Base-by-base conservation (phyloP, 139 green algal genomes). In the Pseudopediastrum boryanum region DNA sequence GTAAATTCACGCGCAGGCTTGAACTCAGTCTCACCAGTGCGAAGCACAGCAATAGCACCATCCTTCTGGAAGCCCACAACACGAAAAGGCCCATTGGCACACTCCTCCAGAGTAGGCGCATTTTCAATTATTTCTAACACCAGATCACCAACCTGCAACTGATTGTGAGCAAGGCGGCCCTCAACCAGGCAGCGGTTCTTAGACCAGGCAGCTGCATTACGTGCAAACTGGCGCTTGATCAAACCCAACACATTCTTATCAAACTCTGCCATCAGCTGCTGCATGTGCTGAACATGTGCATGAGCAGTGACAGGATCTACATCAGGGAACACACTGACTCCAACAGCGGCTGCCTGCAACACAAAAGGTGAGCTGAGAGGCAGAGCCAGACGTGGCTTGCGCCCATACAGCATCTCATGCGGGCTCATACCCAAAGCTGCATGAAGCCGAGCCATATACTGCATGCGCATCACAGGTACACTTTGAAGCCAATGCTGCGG, bases 341-440 rank as follows among this genome's bases (percentile, higher is more conserved):
- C 8, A 13, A 33, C 21, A 75, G 42, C 67, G 5, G 41, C 27
- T n/a, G 42, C 65, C 5, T n/a, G 5, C 65, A 59, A 39, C 13
- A 75, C 4, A 3, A 61, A 27, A n/a, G 29, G 29, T 13, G 36
- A 29, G n/a, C 43, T 31, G 2, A 62, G 5, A 62, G 67, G 67
- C 2, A 75, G 39, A 9, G 33, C 67, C 12, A 46, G 67, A 27
- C 51, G n/a, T 21, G 67, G 67, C 67, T 62, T 7, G 6, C 43
- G 25, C 12, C 67, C 67, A 75, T 46, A 75, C 42, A 75, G 44
- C 67, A 75, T 75, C 43, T 75, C 31, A 35, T 62, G 43, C 2
- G 67, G 67, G n/a, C 44, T 63, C 67, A 75, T 75, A 62, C 67
- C 67, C 42, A 75, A 23, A 61, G 67, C 44, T 19, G 44, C n/a